Evolutionary conservation across 2,329 filamentous ascomycete genomes (phyloP), one percentile per base, ranked within the genome.

Genomic region (Trichoderma harzianum): DNA sequence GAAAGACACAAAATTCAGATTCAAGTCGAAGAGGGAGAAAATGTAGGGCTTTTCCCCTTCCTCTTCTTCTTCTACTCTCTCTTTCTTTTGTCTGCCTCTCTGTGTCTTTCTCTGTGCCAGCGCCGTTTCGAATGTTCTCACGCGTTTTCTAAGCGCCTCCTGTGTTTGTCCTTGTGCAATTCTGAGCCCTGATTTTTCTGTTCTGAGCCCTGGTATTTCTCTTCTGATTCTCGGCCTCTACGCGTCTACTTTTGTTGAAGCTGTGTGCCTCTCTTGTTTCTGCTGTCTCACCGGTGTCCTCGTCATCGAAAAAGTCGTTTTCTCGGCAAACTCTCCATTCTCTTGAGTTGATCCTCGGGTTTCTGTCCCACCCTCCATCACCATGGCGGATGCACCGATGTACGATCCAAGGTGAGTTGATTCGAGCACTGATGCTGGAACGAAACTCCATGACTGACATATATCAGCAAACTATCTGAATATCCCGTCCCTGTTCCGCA

Each of bases 221-320:
- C 1, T 43, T 43, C 28, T 8, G 10, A 12, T 7, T 24, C n/a
- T 51, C n/a, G n/a, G 10, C 3, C n/a, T 24, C 0, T 5, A 1
- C n/a, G 8, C 5, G 43, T 24, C 43, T 14, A 0, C 14, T 51
- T 51, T 2, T 12, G 43, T 51, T 21, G n/a, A 47, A 47, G 43
- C 3, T 53, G n/a, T 14, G 6, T 53, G 47, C 47, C 0, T 3
- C 21, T 12, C 11, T 24, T 53, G 2, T 12, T 7, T 53, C 43
- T 24, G 21, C 28, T 21, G 1, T 24, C n/a, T 51, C 11, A 7
- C 18, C 2, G 11, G 0, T 24, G 0, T 24, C n/a, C 8, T 12
- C 43, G 7, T 51, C n/a, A 0, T 2, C n/a, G 3, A 21, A 21
- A 3, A 1, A 7, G 47, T 53, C 47, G 11, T 53, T 53, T 53